A percentile compares a stretch with the other conserved stretches of the same genome.
These are phyloP conservation scores for Debaryomyces castellii DNA, from an alignment of 805 yeast species.

Conservation along the genomic window DNA sequence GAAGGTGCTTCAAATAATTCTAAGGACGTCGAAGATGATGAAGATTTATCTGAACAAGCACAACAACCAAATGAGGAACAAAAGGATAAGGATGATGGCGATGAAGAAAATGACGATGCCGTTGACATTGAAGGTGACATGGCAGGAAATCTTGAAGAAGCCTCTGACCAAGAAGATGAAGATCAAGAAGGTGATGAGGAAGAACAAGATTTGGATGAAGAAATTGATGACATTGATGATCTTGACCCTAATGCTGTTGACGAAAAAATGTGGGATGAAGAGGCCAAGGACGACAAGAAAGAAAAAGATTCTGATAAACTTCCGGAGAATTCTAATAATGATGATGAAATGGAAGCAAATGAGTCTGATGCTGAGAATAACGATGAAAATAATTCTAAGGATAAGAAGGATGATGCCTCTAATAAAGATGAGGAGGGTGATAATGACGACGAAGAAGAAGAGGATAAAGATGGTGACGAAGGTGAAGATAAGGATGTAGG, in stretches of 20 bases:
- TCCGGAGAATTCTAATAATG: conserved; percentile 54
- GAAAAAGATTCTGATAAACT: conserved; percentile 79
- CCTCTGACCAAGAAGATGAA: conserved; percentile 63
- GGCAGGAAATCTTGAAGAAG: conserved; percentile 90
- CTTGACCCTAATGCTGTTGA: conserved; percentile 93
- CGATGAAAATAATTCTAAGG: conserved; percentile 30
- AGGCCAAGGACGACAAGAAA: conserved; percentile 69
- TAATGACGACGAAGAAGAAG: conserved; percentile 45
- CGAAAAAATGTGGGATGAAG: conserved; percentile 98
- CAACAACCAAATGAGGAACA: conserved; percentile 74
- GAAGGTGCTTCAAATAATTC: conserved; percentile 79
- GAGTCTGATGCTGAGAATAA: conserved; percentile 44
- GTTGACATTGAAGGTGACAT: conserved; percentile 94
- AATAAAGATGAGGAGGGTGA: conserved; percentile 34
- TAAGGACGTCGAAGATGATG: conserved; percentile 88
- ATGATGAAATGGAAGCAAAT: conserved; percentile 49
- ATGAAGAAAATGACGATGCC: conserved; percentile 82
- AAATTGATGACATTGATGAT: conserved; percentile 84
- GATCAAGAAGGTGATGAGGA: conserved; percentile 48
- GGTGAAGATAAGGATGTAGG: conserved; percentile 74
- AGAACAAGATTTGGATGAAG: conserved; percentile 79
- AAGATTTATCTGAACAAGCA: conserved; percentile 77
- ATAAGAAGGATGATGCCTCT: conserved; percentile 34
- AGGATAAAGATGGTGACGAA: conserved; percentile 43
- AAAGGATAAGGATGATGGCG: conserved; percentile 53